These are phyloP conservation scores for Scutellaria barbata DNA, from an alignment of 257 asterid species.

Conservation along the genomic window DNA sequence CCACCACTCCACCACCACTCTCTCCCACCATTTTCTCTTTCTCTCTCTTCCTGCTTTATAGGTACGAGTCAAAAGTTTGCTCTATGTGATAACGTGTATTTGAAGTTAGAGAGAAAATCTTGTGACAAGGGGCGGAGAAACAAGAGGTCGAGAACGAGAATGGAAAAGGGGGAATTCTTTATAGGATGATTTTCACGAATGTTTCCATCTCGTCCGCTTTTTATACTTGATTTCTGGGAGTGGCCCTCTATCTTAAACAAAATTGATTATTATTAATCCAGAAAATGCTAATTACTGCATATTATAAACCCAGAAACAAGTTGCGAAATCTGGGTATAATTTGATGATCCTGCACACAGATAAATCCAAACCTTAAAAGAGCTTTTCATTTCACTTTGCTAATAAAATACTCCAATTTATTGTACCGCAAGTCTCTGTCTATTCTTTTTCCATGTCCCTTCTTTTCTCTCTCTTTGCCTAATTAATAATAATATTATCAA, in stretches of 20 bases:
- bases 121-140: background rate
- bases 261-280: too few species aligned
- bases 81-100: slow-evolving; percentile 54
- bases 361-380: slow-evolving; percentile 25
- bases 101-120: slow-evolving; percentile 36
- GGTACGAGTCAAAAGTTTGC: too few species aligned
- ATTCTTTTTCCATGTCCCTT: slow-evolving; percentile 44
- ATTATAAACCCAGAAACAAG: too few species aligned
- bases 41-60: too few species aligned
- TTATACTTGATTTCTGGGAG: slow-evolving; percentile 36
- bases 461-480: slow-evolving; percentile 1
- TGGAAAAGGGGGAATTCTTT: too few species aligned
- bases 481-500: background rate
- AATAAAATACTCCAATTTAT: too few species aligned
- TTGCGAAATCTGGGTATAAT: too few species aligned
- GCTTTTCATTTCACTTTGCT: background rate
- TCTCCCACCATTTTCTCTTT: slow-evolving; percentile 38
- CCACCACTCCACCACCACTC: slow-evolving; percentile 54
- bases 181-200: background rate
- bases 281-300: too few species aligned
- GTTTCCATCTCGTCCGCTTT: slow-evolving; percentile 35
- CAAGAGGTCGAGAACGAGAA: background rate
- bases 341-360: background rate
- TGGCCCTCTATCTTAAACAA: background rate
- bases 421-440: slow-evolving; percentile 32